Conservation (phyloP, 306 rosid species). For the Astragalus glycyphyllos region DNA sequence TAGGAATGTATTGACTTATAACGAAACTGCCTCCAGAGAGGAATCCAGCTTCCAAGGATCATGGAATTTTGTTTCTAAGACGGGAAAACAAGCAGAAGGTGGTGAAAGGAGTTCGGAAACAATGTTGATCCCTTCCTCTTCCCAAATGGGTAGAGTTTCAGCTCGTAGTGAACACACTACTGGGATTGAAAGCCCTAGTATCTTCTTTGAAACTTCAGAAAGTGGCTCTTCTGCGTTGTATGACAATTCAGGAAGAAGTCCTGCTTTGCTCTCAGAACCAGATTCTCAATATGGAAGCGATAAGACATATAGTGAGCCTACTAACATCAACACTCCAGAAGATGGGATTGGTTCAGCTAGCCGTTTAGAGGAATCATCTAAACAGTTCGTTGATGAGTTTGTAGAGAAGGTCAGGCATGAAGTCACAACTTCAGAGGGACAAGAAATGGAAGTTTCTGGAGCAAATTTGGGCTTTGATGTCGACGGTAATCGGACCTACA, state of each 20-base stretch:
- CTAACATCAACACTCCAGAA: conserved; percentile 50
- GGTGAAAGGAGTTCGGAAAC: conserved; percentile 51
- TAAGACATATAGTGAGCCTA: conserved; percentile 49
- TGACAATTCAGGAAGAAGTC: conserved; percentile 45
- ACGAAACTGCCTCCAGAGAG: conserved; percentile 47
- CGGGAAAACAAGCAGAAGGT: conserved; percentile 49
- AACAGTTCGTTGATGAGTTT: conserved; percentile 68
- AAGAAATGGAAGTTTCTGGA: conserved; percentile 49
- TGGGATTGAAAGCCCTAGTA: conserved; percentile 45
- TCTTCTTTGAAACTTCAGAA: conserved; percentile 57
- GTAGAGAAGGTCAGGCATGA: conserved; percentile 62
- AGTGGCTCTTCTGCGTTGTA: conserved; percentile 56
- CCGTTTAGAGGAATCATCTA: conserved; percentile 65
- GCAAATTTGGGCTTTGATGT: conserved; percentile 45
- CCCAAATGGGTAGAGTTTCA: conserved; percentile 58
- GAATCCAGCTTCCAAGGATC: conserved; percentile 51
- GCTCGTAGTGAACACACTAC: conserved; percentile 41
- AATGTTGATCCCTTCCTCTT: conserved; percentile 61
- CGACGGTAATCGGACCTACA: conserved; percentile 44
- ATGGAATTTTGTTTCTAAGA: conserved; percentile 47
- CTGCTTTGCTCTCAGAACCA: conserved; percentile 50
- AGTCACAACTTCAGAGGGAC: conserved; percentile 59
- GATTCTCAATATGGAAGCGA: conserved; percentile 44
- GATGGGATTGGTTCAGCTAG: conserved; percentile 78
- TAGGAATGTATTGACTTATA: conserved; percentile 18